Percentiles rank a stretch among this genome's conserved stretches.
These are phyloP conservation scores for Saturnispora zaruensis DNA, from an alignment of 805 yeast species.

Conservation along the genomic window DNA sequence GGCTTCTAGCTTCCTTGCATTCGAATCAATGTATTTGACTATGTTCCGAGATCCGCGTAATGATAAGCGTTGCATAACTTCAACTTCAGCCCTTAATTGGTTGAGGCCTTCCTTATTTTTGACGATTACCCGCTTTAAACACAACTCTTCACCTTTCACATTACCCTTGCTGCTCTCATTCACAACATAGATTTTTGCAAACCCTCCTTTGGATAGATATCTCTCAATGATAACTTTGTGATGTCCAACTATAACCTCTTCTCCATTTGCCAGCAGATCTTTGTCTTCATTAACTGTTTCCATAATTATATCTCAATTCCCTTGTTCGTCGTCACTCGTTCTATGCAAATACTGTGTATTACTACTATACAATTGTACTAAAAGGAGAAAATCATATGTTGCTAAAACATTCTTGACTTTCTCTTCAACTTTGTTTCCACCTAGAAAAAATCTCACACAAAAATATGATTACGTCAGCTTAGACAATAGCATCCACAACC, in stretches of 20 bases:
- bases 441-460: neutral
- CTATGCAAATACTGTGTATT: neutral
- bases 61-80: constrained; percentile 79
- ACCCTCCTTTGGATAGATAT: constrained; percentile 52
- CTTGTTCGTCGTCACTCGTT: neutral
- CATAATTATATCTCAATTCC: neutral
- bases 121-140: constrained; percentile 90
- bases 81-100: constrained; percentile 86
- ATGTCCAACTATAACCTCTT: constrained; percentile 39
- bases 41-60: constrained; percentile 64
- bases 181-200: constrained; percentile 89
- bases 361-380: neutral
- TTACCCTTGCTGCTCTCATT: constrained; percentile 53
- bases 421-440: neutral
- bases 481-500: constrained; percentile 79
- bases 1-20: constrained; percentile 63
- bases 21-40: constrained; percentile 90
- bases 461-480: neutral
- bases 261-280: constrained; percentile 31
- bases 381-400: neutral
- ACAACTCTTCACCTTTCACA: constrained; percentile 47
- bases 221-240: constrained; percentile 35
- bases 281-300: neutral
- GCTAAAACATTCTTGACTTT: neutral
- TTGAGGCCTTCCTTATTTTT: constrained; percentile 83